Conservation (phyloP, 306 rosid genomes). For the Casuarina cunninghamiana region DNA sequence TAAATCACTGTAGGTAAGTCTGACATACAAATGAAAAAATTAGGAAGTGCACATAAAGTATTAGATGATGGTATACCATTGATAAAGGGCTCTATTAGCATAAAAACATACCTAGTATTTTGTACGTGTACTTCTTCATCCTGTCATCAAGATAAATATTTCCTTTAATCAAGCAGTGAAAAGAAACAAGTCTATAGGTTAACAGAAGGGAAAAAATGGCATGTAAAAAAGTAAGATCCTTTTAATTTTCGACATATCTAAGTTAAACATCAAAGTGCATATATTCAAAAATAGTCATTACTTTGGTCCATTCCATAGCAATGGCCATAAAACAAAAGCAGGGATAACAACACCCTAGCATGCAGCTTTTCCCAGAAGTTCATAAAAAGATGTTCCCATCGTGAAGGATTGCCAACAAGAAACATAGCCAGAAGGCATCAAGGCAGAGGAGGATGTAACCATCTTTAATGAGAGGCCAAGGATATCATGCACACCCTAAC, state of each 20-base stretch:
- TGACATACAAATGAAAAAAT: slow-evolving; percentile 44
- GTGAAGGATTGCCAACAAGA: not conserved
- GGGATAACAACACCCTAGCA: not conserved
- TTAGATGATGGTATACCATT: not conserved
- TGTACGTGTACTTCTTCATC: slow-evolving; percentile 53
- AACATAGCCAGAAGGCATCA: not conserved
- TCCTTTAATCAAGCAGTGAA: slow-evolving; percentile 8
- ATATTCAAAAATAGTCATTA: not conserved
- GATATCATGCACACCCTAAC: not conserved
- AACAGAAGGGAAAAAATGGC: not conserved
- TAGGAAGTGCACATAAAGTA: slow-evolving; percentile 30
- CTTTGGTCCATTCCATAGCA: not conserved
- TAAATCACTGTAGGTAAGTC: slow-evolving; percentile 97
- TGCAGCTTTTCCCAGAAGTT: not conserved
- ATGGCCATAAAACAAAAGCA: not conserved
- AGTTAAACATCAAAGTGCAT: not conserved
- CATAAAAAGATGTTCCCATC: not conserved
- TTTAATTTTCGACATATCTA: not conserved
- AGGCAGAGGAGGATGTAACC: not conserved
- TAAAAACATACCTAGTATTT: slow-evolving; percentile 71
- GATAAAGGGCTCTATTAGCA: slow-evolving; percentile 23
- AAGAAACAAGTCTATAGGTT: not conserved
- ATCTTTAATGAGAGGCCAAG: not conserved
- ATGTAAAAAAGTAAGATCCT: not conserved
- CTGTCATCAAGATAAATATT: slow-evolving; percentile 45